phyloP scores from a whole-genome alignment of 2,329 filamentous ascomycete species.

The Colletotrichum sp. region DNA sequence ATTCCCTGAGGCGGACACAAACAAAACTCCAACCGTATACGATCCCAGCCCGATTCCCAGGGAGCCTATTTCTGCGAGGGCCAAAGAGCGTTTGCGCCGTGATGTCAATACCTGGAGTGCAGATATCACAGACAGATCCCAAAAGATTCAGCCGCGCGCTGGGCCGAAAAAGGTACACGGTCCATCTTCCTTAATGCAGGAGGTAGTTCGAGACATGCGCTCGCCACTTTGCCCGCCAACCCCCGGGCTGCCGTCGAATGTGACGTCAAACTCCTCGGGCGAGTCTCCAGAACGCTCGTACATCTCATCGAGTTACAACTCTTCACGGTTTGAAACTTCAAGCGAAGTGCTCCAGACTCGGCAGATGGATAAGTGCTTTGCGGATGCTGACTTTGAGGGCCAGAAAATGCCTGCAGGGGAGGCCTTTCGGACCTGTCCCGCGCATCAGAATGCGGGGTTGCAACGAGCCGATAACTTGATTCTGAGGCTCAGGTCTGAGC shows the following conservation, averaged over 20 bases:
- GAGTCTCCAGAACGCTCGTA: background rate
- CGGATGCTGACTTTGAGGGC: background rate
- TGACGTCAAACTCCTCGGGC: background rate
- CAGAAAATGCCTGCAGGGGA: background rate
- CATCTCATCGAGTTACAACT: background rate
- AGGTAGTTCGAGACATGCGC: background rate
- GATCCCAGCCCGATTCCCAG: background rate
- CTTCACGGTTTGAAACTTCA: background rate
- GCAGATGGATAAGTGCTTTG: background rate
- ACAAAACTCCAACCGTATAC: background rate
- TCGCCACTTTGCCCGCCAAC: background rate
- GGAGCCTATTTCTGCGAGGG: background rate
- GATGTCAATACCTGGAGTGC: background rate
- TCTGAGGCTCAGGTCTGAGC: background rate
- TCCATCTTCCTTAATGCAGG: background rate
- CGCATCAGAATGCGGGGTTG: background rate
- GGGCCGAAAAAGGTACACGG: background rate
- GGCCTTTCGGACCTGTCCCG: background rate
- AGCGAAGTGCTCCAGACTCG: background rate
- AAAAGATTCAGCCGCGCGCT: background rate
- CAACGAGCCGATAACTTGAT: background rate
- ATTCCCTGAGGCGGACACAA: background rate
- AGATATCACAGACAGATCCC: background rate
- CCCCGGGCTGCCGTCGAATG: accelerated
- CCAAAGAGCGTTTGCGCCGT: background rate